These are phyloP conservation scores for Akanthomyces muscarius DNA, from an alignment of 2,329 filamentous ascomycete species.

Conservation along the genomic window DNA sequence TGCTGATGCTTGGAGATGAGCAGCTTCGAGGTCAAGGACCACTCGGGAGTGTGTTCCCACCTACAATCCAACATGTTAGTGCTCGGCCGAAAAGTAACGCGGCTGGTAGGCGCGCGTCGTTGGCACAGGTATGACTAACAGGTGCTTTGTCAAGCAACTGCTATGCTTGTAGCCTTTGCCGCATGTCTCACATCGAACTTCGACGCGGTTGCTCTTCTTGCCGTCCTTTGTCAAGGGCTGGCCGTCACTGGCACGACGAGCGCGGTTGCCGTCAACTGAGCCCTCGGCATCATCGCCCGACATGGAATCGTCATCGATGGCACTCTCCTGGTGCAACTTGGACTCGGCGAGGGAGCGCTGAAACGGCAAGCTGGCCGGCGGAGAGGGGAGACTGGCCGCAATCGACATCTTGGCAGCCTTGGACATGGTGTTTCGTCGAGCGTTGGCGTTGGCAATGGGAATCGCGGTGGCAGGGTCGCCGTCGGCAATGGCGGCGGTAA, in stretches of 20 bases:
- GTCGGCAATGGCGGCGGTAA: constrained; percentile 70
- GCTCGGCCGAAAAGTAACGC: not conserved
- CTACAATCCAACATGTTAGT: constrained; percentile 45
- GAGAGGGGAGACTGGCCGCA: constrained; percentile 55
- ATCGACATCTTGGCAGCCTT: constrained; percentile 55
- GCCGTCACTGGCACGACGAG: constrained; percentile 75
- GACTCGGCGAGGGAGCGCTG: constrained; percentile 49
- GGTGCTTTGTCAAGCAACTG: constrained; percentile 99
- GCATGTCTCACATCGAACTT: constrained; percentile 95
- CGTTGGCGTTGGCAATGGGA: constrained; percentile 51
- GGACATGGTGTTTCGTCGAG: constrained; percentile 64
- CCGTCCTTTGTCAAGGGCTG: constrained; percentile 78
- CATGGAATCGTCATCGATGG: constrained; percentile 64
- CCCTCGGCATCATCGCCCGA: constrained; percentile 52
- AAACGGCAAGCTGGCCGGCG: constrained; percentile 65
- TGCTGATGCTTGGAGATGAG: constrained; percentile 99
- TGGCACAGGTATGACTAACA: constrained; percentile 77
- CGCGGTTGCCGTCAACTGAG: constrained; percentile 46
- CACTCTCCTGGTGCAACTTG: constrained; percentile 54
- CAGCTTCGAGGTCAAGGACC: constrained; percentile 94
- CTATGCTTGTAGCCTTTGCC: constrained; percentile 99
- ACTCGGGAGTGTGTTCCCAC: constrained; percentile 99
- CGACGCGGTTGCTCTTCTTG: constrained; percentile 76
- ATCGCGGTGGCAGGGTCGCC: constrained; percentile 54
- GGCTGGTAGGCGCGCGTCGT: constrained; percentile 21